These are phyloP conservation scores for Pythium dissimile DNA, from an alignment of 352 stramenopile genomes.

Conservation along the genomic window DNA sequence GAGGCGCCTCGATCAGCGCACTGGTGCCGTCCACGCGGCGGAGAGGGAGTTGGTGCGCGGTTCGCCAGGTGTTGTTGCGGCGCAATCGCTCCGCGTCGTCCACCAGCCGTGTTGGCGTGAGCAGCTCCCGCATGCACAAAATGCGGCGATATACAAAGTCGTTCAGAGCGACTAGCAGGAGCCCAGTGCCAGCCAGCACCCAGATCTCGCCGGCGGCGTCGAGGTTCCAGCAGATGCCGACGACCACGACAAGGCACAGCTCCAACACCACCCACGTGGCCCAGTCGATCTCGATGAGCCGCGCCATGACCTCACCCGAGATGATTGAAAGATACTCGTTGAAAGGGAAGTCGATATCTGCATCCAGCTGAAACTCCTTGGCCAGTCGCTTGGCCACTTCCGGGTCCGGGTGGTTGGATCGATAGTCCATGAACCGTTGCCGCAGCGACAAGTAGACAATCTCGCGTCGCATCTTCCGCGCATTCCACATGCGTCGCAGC, in stretches of 20 bases:
- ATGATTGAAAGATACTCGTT: constrained; percentile 79
- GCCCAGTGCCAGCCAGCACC: constrained; percentile 34
- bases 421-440: constrained; percentile 61
- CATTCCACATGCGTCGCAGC: constrained; percentile 24
- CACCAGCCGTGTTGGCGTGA: constrained; percentile 46
- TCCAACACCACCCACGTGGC: constrained; percentile 56
- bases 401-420: constrained; percentile 65
- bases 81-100: constrained; percentile 62
- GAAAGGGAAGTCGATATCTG: constrained; percentile 58
- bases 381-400: constrained; percentile 33
- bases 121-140: constrained; percentile 41
- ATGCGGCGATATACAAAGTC: constrained; percentile 47
- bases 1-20: constrained; percentile 32
- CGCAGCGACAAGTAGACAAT: constrained; percentile 63
- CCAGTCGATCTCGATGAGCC: constrained; percentile 70
- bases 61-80: constrained; percentile 48
- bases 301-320: constrained; percentile 67
- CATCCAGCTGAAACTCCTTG: constrained; percentile 64
- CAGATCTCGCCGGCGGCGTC: constrained; percentile 36
- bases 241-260: constrained; percentile 38
- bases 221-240: constrained; percentile 39
- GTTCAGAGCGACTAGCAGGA: constrained; percentile 45
- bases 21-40: constrained; percentile 39
- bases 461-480: constrained; percentile 43
- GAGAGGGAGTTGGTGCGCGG: constrained; percentile 36